Evolutionary conservation across 257 asterid genomes (phyloP), one percentile per base, ranked within the genome.

Genomic region (Verbena officinalis): DNA sequence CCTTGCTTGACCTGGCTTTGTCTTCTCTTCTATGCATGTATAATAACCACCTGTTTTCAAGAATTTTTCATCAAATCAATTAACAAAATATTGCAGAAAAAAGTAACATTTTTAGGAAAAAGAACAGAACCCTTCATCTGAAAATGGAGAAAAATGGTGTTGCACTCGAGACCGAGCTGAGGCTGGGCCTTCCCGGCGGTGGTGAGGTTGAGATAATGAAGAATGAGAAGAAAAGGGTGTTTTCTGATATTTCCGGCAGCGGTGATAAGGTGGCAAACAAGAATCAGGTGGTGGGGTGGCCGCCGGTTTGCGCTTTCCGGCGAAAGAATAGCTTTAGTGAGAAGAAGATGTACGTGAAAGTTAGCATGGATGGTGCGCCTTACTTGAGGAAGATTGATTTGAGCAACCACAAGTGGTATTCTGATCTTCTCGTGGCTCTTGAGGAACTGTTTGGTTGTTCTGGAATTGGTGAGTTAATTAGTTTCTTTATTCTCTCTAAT

Each of bases 361-460:
- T 91, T 46, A 80, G 96, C 82, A 76, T 89, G 86, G 98, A 89
- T 45, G 98, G 98, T 1, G 98, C 88, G 0, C 98, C 97, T 0
- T 89, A 83, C 64, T 80, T 91, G 62, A 75, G 98, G 36, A 91
- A 91, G 81, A 73, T 91, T 55, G 90, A 86, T 68, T 69, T 91
- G 81, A 48, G 71, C 15, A 68, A 16, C 24, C 81, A 82, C 10
- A 83, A 78, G 61, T 59, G 67, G 3, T 89, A 91, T 11, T 49
- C 68, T 46, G 73, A 84, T 67, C 91, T 91, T 54, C 72, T 79
- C n/a, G 9, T 61, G 49, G 86, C 86, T 42, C 83, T 91, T 73
- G 82, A 86, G 12, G 68, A 74, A 10, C 90, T 91, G 64, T 89
- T 86, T 66, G 83, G 78, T 13, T 86, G 79, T 43, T 70, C 36